Base-by-base conservation (phyloP, 2,329 filamentous ascomycete genomes). In the Scedosporium boydii region DNA sequence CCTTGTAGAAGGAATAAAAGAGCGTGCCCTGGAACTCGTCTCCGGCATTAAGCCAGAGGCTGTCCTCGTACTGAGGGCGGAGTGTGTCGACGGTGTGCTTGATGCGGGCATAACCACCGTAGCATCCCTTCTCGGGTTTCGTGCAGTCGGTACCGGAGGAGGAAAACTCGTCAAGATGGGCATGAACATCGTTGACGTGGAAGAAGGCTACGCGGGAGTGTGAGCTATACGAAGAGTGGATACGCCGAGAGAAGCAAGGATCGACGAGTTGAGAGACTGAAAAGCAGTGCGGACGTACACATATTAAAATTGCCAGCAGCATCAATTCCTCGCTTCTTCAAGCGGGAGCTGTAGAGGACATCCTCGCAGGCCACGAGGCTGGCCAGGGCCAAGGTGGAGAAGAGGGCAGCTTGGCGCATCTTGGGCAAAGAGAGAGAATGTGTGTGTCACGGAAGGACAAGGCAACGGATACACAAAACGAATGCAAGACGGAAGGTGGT, bases 1-100 rank as follows among this genome's bases (percentile, higher is more conserved):
- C 83, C 16, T 82, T 81, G 68, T 88, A 88, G 71, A 82, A 87
- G 3, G 80, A 80, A 74, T 87, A 88, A 75, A 87, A 88, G 6
- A 88, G 76, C 0, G 86, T 88, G 61, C 86, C 86, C 67, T 88
- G 83, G 69, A 88, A 88, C 69, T 88, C 86, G 67, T 88, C 86
- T n/a, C 86, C 86, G 2, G 82, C 83, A 62, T 88, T 87, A 56
- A 88, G 74, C 74, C 84, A 82, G 16, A 88, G 75, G 62, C 82
- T 84, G 69, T 87, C 82, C n/a, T 82, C 79, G 68, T 86, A 77
- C 34, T 77, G 76, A 4, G 81, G 78, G 34, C 84, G 80, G 27
- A 83, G 78, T 67, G 81, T 77, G 61, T 86, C 79, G 44, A 88
- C 74, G 5, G 83, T 78, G 21, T 80, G 78, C 76, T 87, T 87